Evolutionary conservation across 208 protist species (phyloP).

Genomic region (Lotmaria passim): DNA sequence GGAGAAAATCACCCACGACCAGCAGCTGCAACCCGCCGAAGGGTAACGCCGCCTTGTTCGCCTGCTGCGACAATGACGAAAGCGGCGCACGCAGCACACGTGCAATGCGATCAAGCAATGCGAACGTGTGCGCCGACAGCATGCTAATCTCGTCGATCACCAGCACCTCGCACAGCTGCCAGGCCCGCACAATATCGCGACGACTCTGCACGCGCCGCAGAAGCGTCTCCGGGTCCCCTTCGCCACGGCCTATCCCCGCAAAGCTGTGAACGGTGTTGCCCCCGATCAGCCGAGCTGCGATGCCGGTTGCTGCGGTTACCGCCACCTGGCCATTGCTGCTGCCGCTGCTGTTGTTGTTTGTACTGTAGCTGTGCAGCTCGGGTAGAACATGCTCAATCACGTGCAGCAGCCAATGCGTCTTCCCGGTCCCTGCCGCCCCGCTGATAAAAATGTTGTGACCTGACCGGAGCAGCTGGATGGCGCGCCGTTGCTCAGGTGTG

Average conservation of each 20-base stretch:
- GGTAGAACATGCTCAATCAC: conserved; percentile 52
- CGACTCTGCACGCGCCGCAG: conserved; percentile 36
- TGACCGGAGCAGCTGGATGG: conserved; percentile 39
- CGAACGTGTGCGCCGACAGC: conserved; percentile 74
- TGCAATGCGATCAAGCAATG: conserved; percentile 69
- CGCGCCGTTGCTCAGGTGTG: conserved; percentile 55
- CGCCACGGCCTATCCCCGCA: conserved; percentile 64
- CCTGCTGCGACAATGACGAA: not conserved
- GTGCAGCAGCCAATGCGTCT: conserved; percentile 72
- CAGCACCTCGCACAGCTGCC: conserved; percentile 66
- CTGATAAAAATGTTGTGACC: conserved; percentile 81
- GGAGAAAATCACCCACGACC: conserved; percentile 91
- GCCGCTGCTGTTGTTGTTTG: not conserved
- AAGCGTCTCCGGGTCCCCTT: conserved; percentile 37
- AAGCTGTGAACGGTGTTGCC: conserved; percentile 80
- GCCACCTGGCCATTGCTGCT: conserved; percentile 11
- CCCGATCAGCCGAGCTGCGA: conserved; percentile 75
- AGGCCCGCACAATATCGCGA: conserved; percentile 42
- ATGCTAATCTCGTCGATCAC: conserved; percentile 91
- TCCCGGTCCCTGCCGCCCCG: conserved; percentile 82
- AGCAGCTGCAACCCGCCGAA: conserved; percentile 92
- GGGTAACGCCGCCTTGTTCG: conserved; percentile 26
- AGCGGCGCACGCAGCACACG: conserved; percentile 50
- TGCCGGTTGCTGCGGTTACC: conserved; percentile 78
- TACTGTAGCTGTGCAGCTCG: not conserved